Percentiles rank a stretch among this genome's conserved stretches.
phyloP scores from a whole-genome alignment of 2,329 filamentous ascomycete genomes.

The Pleoardoris graminearum region DNA sequence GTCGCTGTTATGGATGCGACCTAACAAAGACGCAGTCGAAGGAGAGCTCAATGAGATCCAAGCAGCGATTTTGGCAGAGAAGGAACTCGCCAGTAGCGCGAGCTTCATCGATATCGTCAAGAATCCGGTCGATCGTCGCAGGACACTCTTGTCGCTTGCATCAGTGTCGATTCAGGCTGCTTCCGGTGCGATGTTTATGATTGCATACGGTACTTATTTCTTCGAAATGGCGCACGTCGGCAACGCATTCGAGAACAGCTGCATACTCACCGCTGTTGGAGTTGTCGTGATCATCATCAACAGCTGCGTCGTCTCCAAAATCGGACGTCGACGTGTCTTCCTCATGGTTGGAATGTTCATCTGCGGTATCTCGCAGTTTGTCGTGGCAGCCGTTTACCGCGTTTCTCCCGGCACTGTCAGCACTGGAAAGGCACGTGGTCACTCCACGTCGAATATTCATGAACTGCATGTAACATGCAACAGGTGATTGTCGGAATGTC shows the following conservation, averaged over 20 bases:
- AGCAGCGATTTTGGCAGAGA: constrained; percentile 33
- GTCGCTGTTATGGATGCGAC: constrained; percentile 35
- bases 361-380: constrained; percentile 60
- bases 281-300: constrained; percentile 60
- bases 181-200: constrained; percentile 57
- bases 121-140: constrained; percentile 57
- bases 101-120: constrained; percentile 55
- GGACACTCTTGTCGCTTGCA: constrained; percentile 54
- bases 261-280: constrained; percentile 59
- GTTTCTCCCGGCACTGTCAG: constrained; percentile 43
- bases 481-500: constrained; percentile 57
- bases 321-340: constrained; percentile 59
- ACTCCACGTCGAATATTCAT: no score
- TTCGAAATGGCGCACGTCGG: constrained; percentile 40
- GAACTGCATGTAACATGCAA: constrained; percentile 5
- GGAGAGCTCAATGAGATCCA: constrained; percentile 34
- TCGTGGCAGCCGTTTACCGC: constrained; percentile 59
- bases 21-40: constrained; percentile 20
- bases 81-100: constrained; percentile 55
- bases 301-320: constrained; percentile 56
- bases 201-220: constrained; percentile 40
- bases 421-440: constrained; percentile 45
- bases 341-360: constrained; percentile 55
- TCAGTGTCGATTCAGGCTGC: constrained; percentile 57
- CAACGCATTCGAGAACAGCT: constrained; percentile 59